A percentile compares a stretch with the other conserved stretches of the same genome.
Conservation (phyloP, 768 basidiomycete species). For the Rickenella mellea region DNA sequence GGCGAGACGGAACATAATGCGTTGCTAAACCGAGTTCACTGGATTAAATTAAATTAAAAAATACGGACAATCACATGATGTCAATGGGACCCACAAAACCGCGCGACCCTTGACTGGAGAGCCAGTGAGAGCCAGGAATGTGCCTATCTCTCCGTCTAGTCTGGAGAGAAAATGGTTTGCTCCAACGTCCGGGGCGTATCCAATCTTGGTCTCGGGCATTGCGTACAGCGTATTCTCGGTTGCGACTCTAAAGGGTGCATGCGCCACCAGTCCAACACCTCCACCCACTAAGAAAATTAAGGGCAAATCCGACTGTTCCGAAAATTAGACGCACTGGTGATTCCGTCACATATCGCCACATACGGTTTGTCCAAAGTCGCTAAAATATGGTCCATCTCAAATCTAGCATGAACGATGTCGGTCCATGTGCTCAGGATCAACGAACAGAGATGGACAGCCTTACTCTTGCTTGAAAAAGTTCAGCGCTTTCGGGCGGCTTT, state of each 20-base stretch:
- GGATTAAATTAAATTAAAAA: constrained; percentile 9
- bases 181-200: constrained; percentile 89
- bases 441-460: constrained; percentile 24
- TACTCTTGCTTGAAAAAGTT: constrained; percentile 89
- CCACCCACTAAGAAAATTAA: constrained; percentile 68
- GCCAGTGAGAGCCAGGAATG: constrained; percentile 87
- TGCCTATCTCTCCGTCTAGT: constrained; percentile 85
- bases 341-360: constrained; percentile 81
- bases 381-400: constrained; percentile 69
- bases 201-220: constrained; percentile 96
- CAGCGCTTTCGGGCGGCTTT: constrained; percentile 54
- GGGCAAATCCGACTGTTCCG: constrained; percentile 5
- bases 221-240: constrained; percentile 88
- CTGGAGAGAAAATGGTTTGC: constrained; percentile 82
- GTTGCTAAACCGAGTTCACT: constrained; percentile 93
- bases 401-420: constrained; percentile 33
- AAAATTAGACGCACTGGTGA: constrained; percentile 61
- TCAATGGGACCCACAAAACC: constrained; percentile 70
- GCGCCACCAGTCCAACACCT: constrained; percentile 78
- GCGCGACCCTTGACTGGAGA: constrained; percentile 65
- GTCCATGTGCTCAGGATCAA: constrained; percentile 8
- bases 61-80: too few species aligned
- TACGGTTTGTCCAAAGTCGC: constrained; percentile 79
- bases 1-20: constrained; percentile 77
- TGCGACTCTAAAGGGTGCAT: constrained; percentile 85